Evolutionary conservation across 1,284 basidiomycete genomes (phyloP), one percentile per base, ranked within the genome.

Genomic region (Ustilago lituana): DNA sequence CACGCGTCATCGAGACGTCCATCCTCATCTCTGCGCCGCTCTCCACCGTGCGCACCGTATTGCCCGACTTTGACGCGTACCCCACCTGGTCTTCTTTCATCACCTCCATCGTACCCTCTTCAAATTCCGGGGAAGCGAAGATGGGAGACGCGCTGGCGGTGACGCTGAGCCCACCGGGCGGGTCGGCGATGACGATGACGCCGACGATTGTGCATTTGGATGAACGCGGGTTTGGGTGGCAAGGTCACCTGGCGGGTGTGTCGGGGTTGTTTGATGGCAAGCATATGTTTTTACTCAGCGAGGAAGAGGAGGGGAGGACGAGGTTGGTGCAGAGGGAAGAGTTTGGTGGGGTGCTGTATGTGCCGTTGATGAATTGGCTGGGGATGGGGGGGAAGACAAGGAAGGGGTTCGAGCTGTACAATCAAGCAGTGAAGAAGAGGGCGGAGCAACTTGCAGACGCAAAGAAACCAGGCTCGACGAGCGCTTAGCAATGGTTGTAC

Each of bases 61-160:
- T 59, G 10, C 56, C 52, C 49, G 49, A 59, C 20, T 59, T 59
- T 12, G 31, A 33, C 9, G 44, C 55, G 11, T 58, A 58, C 41
- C 48, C 55, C 9, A 15, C 33, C 5, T 58, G 55, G 55, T 27
- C 55, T 15, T 19, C 17, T 10, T 56, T 56, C 20, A 37, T 58
- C 36, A 40, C 41, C 3, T 31, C 41, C 12, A 46, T 46, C 36
- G 19, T 10, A 4, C 39, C 11, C 5, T 19, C 22, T 15, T 10
- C 38, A n/a, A n/a, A 22, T 11, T 14, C 19, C 7, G 15, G 20
- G 2, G 10, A 24, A 10, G 24, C 27, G 1, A 7, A 5, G 4
- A 38, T 46, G 4, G 55, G 47, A 14, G 29, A 39, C 7, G 8
- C 36, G 12, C 29, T 58, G 8, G 45, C 7, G 14, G 55, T 57